These are phyloP conservation scores for Aspergillus candidus DNA, from an alignment of 2,329 filamentous ascomycete genomes.

Conservation along the genomic window DNA sequence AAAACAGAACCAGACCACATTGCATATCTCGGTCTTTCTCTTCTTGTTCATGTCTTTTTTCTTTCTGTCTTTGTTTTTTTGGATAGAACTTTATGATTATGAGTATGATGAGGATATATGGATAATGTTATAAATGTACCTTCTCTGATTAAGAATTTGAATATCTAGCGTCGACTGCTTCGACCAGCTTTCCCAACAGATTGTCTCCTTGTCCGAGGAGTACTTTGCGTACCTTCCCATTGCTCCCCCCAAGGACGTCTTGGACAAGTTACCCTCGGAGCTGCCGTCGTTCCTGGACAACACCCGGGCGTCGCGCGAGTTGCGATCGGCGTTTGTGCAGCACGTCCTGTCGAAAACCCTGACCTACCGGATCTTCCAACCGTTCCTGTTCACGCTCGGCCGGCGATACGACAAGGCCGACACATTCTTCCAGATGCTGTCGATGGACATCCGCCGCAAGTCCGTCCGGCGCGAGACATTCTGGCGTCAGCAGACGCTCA, in stretches of 20 bases:
- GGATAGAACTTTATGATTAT: conserved; percentile 20
- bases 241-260: conserved; percentile 45
- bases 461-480: conserved; percentile 52
- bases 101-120: conserved; percentile 21
- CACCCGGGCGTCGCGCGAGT: conserved; percentile 46
- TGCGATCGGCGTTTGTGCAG: conserved; percentile 50
- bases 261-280: conserved; percentile 47
- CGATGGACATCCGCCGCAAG: conserved; percentile 51
- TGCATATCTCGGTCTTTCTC: conserved; percentile 4
- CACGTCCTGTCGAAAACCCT: conserved; percentile 53
- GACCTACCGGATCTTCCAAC: conserved; percentile 52
- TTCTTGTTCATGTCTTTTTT: conserved; percentile 10
- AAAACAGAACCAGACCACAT: conserved; percentile 7
- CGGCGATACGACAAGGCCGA: conserved; percentile 52
- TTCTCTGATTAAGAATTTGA: conserved; percentile 36
- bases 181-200: conserved; percentile 46
- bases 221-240: conserved; percentile 49
- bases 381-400: conserved; percentile 53
- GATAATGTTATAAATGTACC: conserved; percentile 36
- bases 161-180: conserved; percentile 48
- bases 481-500: conserved; percentile 54
- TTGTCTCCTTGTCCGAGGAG: conserved; percentile 47
- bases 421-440: conserved; percentile 49
- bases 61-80: conserved; percentile 12
- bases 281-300: conserved; percentile 52